Evolutionary conservation across 2,329 filamentous ascomycete species (phyloP).

Genomic region (Claviceps maximensis): DNA sequence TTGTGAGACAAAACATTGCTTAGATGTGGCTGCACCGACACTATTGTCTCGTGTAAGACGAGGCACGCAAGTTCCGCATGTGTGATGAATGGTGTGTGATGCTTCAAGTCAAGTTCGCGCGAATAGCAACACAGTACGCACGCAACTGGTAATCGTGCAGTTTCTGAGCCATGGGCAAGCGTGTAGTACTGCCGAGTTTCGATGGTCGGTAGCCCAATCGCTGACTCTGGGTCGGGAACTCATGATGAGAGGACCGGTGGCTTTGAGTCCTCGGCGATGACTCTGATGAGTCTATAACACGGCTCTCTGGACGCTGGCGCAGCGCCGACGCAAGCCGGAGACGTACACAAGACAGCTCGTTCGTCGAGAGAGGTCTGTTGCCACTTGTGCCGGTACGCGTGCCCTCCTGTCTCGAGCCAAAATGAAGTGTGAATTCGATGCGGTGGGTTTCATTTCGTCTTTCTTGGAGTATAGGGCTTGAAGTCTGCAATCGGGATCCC

Average conservation of each 20-base stretch:
- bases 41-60: background rate
- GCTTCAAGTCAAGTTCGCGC: too few species aligned
- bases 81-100: too few species aligned
- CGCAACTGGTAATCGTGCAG: background rate
- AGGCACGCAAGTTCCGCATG: background rate
- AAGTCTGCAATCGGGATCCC: background rate
- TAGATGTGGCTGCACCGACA: background rate
- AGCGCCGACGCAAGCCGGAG: background rate
- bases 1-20: background rate
- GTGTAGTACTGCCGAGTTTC: too few species aligned
- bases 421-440: background rate
- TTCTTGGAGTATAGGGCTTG: background rate
- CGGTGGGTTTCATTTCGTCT: background rate
- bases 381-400: too few species aligned
- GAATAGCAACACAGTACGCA: background rate
- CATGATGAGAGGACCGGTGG: too few species aligned
- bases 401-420: background rate
- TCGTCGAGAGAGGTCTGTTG: too few species aligned
- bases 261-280: too few species aligned
- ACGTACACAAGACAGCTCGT: background rate
- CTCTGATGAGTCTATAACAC: too few species aligned
- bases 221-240: too few species aligned
- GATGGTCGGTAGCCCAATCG: too few species aligned
- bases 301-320: too few species aligned
- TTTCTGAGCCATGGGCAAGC: background rate